A percentile compares a stretch with the other conserved stretches of the same genome.
These are phyloP conservation scores for Tulasnella sp. DNA, from an alignment of 768 basidiomycete species.

Conservation along the genomic window DNA sequence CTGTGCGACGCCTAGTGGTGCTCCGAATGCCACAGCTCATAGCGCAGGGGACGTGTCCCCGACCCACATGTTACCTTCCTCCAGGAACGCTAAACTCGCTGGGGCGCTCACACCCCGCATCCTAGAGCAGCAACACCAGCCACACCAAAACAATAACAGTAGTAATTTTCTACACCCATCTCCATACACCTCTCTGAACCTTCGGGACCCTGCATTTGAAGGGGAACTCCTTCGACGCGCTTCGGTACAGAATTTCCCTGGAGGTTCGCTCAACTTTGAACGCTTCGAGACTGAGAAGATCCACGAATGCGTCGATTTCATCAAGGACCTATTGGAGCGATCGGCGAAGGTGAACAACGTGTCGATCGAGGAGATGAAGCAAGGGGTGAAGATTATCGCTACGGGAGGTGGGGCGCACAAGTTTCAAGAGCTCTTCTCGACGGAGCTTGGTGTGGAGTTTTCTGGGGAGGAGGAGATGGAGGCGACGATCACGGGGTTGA, in stretches of 20 bases:
- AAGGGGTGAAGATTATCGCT: conserved; percentile 91
- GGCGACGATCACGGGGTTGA: conserved; percentile 90
- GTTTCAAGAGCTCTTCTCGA: conserved; percentile 75
- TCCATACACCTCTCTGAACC: conserved; percentile 13
- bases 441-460: conserved; percentile 73
- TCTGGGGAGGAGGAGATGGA: conserved; percentile 96
- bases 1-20: conserved; percentile 22
- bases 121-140: conserved; percentile 36
- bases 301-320: conserved; percentile 71
- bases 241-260: conserved; percentile 75
- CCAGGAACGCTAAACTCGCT: conserved; percentile 32
- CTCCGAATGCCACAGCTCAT: conserved; percentile 22
- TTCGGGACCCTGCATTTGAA: conserved; percentile 32
- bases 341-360: conserved; percentile 83
- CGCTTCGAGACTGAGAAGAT: conserved; percentile 92
- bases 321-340: conserved; percentile 73
- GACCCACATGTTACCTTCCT: background rate
- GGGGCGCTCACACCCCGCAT: conserved; percentile 79
- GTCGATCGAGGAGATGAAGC: conserved; percentile 80
- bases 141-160: no score
- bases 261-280: conserved; percentile 94
- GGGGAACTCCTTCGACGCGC: conserved; percentile 59
- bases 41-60: conserved; percentile 13
- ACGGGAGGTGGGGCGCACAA: conserved; percentile 96
- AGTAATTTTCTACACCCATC: conserved; percentile 22